phyloP scores from a whole-genome alignment of 2,329 filamentous ascomycete genomes.

The Fusarium staphyleae region DNA sequence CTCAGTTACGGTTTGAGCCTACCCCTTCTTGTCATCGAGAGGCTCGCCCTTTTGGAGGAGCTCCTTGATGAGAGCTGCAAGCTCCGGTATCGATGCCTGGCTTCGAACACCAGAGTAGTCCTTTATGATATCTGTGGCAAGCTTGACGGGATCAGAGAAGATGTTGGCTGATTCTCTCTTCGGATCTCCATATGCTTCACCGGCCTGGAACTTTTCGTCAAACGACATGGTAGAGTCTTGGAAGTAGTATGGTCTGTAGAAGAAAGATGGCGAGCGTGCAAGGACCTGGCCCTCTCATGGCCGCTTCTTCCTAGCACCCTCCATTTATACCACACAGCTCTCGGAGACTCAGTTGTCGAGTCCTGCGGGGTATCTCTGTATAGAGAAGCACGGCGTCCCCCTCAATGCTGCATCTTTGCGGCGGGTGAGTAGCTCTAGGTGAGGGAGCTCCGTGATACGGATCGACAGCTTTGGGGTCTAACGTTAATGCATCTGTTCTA shows the following conservation, averaged over 20 bases:
- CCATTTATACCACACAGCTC: slow-evolving; percentile 20
- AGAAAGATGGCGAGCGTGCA: neutral
- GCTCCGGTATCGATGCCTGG: slow-evolving; percentile 40
- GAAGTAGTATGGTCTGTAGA: neutral
- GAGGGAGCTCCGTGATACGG: neutral
- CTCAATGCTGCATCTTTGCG: slow-evolving; percentile 1
- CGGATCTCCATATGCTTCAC: slow-evolving; percentile 46
- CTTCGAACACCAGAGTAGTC: slow-evolving; percentile 41
- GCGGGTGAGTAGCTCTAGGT: slow-evolving; percentile 13
- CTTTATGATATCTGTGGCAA: slow-evolving; percentile 46
- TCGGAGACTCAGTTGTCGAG: neutral
- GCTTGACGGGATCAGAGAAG: slow-evolving; percentile 45
- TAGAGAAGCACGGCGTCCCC: slow-evolving; percentile 3
- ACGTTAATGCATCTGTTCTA: slow-evolving; percentile 4
- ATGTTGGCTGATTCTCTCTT: slow-evolving; percentile 37
- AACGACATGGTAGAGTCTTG: slow-evolving; percentile 41
- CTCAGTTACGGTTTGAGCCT: slow-evolving; percentile 11
- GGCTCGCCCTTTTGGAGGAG: slow-evolving; percentile 54
- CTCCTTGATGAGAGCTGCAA: slow-evolving; percentile 45
- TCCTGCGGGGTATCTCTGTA: neutral
- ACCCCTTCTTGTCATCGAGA: slow-evolving; percentile 64
- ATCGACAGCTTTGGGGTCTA: neutral
- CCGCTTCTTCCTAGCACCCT: neutral
- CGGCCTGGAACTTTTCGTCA: slow-evolving; percentile 49
- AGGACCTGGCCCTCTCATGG: neutral